A percentile compares a stretch with the other conserved stretches of the same genome.
These are phyloP conservation scores for Biscogniauxia sp. DNA, from an alignment of 2,329 filamentous ascomycete species.

Conservation along the genomic window DNA sequence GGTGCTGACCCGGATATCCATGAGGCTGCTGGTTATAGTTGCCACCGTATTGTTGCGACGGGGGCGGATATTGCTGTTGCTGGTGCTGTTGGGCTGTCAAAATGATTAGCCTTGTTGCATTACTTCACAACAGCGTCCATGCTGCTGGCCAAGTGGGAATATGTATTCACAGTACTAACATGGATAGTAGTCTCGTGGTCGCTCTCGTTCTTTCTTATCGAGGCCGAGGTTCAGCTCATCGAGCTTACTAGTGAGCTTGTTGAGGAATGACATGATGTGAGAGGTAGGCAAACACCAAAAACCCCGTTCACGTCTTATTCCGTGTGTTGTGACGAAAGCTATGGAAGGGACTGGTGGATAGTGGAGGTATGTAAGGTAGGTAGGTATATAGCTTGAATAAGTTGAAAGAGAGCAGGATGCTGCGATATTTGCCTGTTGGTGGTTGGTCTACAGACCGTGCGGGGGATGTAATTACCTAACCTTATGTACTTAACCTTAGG, in stretches of 20 bases:
- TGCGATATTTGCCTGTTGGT: background rate
- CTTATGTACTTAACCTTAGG: background rate
- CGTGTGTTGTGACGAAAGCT: no score
- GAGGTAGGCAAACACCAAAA: background rate
- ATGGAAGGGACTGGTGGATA: no score
- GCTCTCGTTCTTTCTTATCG: constrained; percentile 22
- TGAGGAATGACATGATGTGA: constrained; percentile 30
- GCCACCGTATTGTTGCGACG: constrained; percentile 24
- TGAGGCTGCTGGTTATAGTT: constrained; percentile 9
- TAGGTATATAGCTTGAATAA: background rate
- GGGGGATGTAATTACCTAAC: background rate
- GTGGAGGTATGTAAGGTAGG: no score
- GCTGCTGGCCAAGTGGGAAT: background rate
- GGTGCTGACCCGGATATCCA: constrained; percentile 18
- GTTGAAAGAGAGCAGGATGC: background rate
- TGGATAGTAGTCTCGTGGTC: constrained; percentile 16
- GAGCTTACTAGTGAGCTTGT: constrained; percentile 31
- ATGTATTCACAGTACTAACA: constrained; percentile 13
- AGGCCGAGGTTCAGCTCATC: constrained; percentile 30
- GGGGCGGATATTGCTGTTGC: constrained; percentile 21
- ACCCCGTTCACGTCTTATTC: background rate
- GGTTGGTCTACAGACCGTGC: background rate
- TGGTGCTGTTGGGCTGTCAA: constrained; percentile 9
- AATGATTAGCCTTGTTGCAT: constrained; percentile 1
- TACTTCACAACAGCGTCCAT: background rate